A percentile compares a stretch with the other conserved stretches of the same genome.
phyloP scores from a whole-genome alignment of 495 filamentous ascomycete genomes.

The Aspergillus indologenus region DNA sequence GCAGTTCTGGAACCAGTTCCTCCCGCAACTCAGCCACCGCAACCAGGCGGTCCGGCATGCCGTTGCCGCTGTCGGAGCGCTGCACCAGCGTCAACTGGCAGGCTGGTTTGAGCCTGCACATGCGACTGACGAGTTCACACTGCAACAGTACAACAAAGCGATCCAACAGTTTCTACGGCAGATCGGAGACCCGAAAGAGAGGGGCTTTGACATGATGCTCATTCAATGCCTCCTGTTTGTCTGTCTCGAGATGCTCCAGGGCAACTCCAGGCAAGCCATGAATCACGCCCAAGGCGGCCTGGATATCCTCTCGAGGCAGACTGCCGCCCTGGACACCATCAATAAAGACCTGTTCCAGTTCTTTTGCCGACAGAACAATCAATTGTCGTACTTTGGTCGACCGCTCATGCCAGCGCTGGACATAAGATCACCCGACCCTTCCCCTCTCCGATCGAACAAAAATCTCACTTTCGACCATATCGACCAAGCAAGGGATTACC shows the following conservation, averaged over 20 bases:
- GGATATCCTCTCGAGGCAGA: constrained; percentile 12
- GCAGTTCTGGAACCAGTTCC: constrained; percentile 14
- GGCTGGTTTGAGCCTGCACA: background rate
- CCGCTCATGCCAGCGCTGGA: background rate
- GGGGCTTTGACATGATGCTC: constrained; percentile 18
- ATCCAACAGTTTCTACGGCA: constrained; percentile 23
- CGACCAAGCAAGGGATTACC: constrained; percentile 12
- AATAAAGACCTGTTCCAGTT: constrained; percentile 18
- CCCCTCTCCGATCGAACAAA: background rate
- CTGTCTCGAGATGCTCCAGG: constrained; percentile 28
- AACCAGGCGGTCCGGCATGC: constrained; percentile 19
- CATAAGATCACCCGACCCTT: background rate
- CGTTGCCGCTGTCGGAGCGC: constrained; percentile 15
- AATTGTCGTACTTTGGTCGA: constrained; percentile 19
- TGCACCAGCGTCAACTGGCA: background rate
- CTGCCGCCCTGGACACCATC: background rate
- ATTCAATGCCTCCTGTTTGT: constrained; percentile 29
- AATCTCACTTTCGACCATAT: constrained; percentile 7
- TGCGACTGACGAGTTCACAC: constrained; percentile 4
- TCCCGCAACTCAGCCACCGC: constrained; percentile 18
- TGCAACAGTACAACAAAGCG: constrained; percentile 20
- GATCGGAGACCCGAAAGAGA: constrained; percentile 2
- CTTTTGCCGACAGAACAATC: constrained; percentile 20
- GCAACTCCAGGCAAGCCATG: constrained; percentile 20
- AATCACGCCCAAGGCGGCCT: constrained; percentile 17